Evolutionary conservation across 2,329 filamentous ascomycete species (phyloP), one percentile per base, ranked within the genome.

Genomic region (Meredithiella fracta): DNA sequence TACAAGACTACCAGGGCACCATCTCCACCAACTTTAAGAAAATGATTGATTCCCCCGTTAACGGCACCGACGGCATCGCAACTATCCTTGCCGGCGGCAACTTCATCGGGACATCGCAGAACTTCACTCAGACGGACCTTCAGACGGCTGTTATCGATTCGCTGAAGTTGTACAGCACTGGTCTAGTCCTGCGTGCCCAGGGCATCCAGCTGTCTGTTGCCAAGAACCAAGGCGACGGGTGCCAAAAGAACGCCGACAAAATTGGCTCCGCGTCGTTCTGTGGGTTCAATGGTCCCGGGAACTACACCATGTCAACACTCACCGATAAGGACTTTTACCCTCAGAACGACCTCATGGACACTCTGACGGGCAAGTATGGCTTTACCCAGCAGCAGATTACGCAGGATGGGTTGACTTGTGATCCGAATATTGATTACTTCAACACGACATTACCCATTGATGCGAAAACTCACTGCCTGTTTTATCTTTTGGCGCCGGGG

Each of bases 101-200:
- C 17, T 61, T 61, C 57, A 51, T 61, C 42, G 58, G 60, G 8
- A 44, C 53, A 0, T 44, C 49, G 15, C 56, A 53, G n/a, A 60
- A 61, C 57, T 47, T 60, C 29, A 60, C 59, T 5, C 59, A 61
- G 37, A 31, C 31, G 31, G 59, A 61, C 3, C 58, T 61, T 14
- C 57, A 60, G 34, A 42, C 53, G 22, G 20, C 20, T 14, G 31
- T 60, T 15, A 54, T 50, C 9, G 17, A 42, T 37, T 58, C 55
- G 31, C 26, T 61, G 15, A 42, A 59, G 26, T 44, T 53, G 3
- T 58, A 52, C 42, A 50, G 55, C 1, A 51, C 54, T 17, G 59
- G 55, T 9, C 49, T 60, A 3, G 55, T 56, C 15, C 55, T 61
- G 26, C 57, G 57, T 17, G 56, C 56, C 40, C 54, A 58, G 29